Percentiles rank a stretch among this genome's conserved stretches.
These are phyloP conservation scores for Pleurotus tuber-regium DNA, from an alignment of 768 basidiomycete species.

Conservation along the genomic window DNA sequence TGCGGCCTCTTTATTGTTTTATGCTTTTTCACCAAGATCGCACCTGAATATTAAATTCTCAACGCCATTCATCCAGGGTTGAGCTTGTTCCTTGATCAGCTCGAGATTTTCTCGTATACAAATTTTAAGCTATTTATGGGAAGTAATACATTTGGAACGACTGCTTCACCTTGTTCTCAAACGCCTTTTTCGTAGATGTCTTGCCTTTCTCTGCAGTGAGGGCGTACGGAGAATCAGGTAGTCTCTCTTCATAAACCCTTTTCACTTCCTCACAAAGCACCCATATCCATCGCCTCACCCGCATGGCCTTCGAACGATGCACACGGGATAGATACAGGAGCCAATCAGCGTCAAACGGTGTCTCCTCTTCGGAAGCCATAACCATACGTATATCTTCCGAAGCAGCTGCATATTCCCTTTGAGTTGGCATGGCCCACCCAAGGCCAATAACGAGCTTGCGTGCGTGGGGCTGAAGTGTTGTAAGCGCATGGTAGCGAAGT, in stretches of 20 bases:
- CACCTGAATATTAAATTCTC: no score
- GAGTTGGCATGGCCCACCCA: conserved; percentile 22
- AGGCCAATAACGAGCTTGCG: conserved; percentile 21
- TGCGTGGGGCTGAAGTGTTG: conserved; percentile 20
- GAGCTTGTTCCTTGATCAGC: no score
- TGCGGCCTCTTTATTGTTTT: no score
- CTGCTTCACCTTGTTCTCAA: neutral
- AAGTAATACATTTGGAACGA: neutral
- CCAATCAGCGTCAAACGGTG: conserved; percentile 23
- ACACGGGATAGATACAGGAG: conserved; percentile 23
- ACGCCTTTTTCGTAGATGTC: neutral
- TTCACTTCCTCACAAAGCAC: conserved; percentile 18
- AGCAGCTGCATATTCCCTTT: conserved; percentile 14
- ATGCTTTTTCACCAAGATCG: no score
- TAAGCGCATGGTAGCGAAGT: conserved; percentile 21
- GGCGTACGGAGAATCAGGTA: neutral
- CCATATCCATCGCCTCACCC: conserved; percentile 24
- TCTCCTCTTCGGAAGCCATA: conserved; percentile 16
- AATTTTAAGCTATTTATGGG: no score
- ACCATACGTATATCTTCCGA: neutral
- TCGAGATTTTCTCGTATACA: no score
- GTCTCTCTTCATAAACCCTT: conserved; percentile 11
- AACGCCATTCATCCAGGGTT: no score
- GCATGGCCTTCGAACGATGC: conserved; percentile 22
- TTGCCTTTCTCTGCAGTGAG: neutral